Base-by-base conservation (phyloP, 345 rosid species). In the Leavenworthia alabamica region DNA sequence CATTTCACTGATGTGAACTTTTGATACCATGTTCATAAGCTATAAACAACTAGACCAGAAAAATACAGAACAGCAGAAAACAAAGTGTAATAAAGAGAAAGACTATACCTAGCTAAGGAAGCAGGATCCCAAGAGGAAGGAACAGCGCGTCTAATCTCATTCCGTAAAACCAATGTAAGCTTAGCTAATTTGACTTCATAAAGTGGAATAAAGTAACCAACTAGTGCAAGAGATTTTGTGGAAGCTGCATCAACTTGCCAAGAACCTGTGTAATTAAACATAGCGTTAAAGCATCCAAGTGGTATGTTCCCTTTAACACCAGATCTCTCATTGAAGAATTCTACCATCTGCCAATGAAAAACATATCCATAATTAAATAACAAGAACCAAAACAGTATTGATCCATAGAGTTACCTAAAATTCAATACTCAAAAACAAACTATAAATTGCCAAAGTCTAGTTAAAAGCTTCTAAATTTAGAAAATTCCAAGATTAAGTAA, bases 51-150 rank as follows among this genome's bases (percentile, higher is more conserved):
- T 1, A 56, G 23, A 29, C 12, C 11, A 20, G 4, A 49, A 58
- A 5, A 7, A n/a, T 47, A 57, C 1, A 22, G 5, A 54, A 33
- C 8, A 3, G 35, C 13, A 61, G 47, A 28, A 32, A 33, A 52
- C 32, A 42, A 1, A 6, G 22, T 33, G 11, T 16, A 1, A 6
- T 5, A 37, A 48, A 37, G 15, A 22, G 15, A 32, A 2, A 2
- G 27, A 10, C 3, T 6, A n/a, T 62, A 71, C 98, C 86, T 87
- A 56, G 99, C 97, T 81, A 93, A 75, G 19, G 86, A 81, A 67
- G 97, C 84, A n/a, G 97, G 96, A 79, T 93, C 99, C 99, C 99
- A 93, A 1, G 96, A 77, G 75, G 84, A 78, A 68, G 97, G 99
- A 76, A 89, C 92, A 66, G 95, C 88, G 11, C 39, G 83, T 63